Base-by-base conservation (phyloP, 1,139 yeast species). In the Sugiyamaella japonica region DNA sequence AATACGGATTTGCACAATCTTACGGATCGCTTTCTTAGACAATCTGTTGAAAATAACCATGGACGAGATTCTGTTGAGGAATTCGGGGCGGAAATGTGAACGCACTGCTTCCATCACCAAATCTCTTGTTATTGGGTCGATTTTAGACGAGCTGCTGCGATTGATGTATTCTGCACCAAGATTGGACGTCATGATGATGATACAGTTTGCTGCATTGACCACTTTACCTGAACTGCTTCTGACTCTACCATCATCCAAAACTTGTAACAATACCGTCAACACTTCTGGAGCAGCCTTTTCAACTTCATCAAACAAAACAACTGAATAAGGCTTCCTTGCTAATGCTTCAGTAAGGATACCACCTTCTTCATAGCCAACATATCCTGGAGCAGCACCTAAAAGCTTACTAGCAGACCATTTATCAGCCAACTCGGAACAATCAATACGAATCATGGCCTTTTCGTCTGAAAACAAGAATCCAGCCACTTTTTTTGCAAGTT, bases 271-370 rank as follows among this genome's bases (percentile, higher is more conserved):
- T 17, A 93, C 85, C 4, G 97, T 95, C 70, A 93, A 79, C 1
- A 95, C 99, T 71, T 93, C 98, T 1, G 99, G 99, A 1, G 97
- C 96, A n/a, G 99, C 99, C 74, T 93, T 93, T 69, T 93, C 99
- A 56, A 93, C 96, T 74, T 93, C 99, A 74, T 93, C 99, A 67
- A 93, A 93, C 61, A 93, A 77, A 31, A 93, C 81, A 28, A 95
- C 99, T 4, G 98, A 88, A 76, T 93, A 95, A 53, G 99, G 99
- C 60, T 87, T 85, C 69, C 97, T 83, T 58, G 89, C 80, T 59
- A 93, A 78, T 58, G 95, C 96, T 67, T 93, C 96, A 1, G 99
- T 93, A 63, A 93, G 79, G 63, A 91, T 83, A 63, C 99, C 99
- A 70, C 99, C 98, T 71, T 93, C 97, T 71, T 91, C 98, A 70